These are phyloP conservation scores for Gossypium herbaceum DNA, from an alignment of 345 rosid genomes.

Conservation along the genomic window DNA sequence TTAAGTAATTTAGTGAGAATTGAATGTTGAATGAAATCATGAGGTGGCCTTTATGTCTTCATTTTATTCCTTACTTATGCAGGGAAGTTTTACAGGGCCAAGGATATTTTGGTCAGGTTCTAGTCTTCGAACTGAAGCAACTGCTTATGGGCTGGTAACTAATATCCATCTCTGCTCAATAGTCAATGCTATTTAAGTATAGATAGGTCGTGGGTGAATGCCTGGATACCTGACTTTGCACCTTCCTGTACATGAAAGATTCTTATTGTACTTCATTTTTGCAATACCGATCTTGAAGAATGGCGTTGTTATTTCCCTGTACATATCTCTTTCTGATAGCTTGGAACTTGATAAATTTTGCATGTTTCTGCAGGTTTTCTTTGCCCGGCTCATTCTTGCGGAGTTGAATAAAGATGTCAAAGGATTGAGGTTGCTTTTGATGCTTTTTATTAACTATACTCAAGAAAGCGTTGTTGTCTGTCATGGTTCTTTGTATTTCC, in stretches of 20 bases:
- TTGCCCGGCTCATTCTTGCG: conserved; percentile 87
- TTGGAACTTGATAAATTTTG: conserved; percentile 17
- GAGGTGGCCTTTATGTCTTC: conserved; percentile 34
- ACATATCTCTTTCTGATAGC: not conserved
- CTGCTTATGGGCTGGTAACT: conserved; percentile 97
- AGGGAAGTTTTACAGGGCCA: conserved; percentile 99
- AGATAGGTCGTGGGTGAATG: not conserved
- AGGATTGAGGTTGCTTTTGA: conserved; percentile 69
- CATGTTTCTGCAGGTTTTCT: conserved; percentile 77
- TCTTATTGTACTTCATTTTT: not conserved
- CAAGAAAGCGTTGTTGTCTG: not conserved
- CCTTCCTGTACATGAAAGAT: conserved; percentile 5
- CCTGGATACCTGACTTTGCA: not conserved
- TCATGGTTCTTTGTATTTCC: not conserved
- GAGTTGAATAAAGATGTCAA: conserved; percentile 94
- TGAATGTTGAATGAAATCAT: conserved; percentile 11
- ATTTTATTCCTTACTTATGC: conserved; percentile 60
- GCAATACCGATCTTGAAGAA: not conserved
- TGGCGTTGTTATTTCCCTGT: not conserved
- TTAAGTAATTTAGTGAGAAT: not conserved
- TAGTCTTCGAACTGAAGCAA: conserved; percentile 98
- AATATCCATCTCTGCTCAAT: conserved; percentile 13
- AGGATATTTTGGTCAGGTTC: conserved; percentile 96
- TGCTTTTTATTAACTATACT: not conserved
- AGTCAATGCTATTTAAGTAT: conserved; percentile 10